Base-by-base conservation (phyloP, 2,329 filamentous ascomycete genomes). In the Trichoderma asperellum region DNA sequence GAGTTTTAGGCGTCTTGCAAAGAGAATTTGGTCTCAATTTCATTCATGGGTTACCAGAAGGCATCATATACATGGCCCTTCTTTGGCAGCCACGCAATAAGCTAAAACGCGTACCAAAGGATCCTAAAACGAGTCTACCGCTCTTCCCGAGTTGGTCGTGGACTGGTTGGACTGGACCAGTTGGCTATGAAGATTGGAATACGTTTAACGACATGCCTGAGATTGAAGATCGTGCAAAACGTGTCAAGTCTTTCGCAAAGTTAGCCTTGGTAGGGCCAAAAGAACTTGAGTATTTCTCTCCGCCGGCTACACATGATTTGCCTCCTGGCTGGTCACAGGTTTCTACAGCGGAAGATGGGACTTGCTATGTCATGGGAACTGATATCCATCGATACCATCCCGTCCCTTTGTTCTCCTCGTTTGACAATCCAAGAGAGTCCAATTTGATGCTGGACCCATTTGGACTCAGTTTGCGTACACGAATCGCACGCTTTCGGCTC, bases 91-190 rank as follows among this genome's bases (percentile, higher is more conserved):
- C 66, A 18, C 66, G 66, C 16, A 58, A 40, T 27, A 69, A 66
- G 49, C 5, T 59, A 14, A 69, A 66, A 27, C 49, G 59, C 12
- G 49, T 65, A 3, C 21, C 60, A 0, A 64, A 58, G n/a, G 35
- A 69, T 53, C 4, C 21, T 5, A 59, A 32, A 4, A 69, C 52
- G 2, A 10, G 37, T 14, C 37, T 64, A 1, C 59, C 59, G 7
- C n/a, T 58, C 18, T 69, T 53, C 24, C 68, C 68, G 7, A 69
- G 68, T 8, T 69, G 68, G 68, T 64, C 68, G 5, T 69, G 68
- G 68, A 24, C 68, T 2, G 68, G 68, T 11, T 69, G 68, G 68
- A 66, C 53, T 21, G 68, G 68, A 18, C 66, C 66, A 11, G 58
- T 68, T 4, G 66, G 66, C 2, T 61, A 68, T 47, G 66, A 68